A percentile compares a stretch with the other conserved stretches of the same genome.
Evolutionary conservation across 495 filamentous ascomycete species (phyloP).

Genomic region (Umbilicaria muhlenbergii): DNA sequence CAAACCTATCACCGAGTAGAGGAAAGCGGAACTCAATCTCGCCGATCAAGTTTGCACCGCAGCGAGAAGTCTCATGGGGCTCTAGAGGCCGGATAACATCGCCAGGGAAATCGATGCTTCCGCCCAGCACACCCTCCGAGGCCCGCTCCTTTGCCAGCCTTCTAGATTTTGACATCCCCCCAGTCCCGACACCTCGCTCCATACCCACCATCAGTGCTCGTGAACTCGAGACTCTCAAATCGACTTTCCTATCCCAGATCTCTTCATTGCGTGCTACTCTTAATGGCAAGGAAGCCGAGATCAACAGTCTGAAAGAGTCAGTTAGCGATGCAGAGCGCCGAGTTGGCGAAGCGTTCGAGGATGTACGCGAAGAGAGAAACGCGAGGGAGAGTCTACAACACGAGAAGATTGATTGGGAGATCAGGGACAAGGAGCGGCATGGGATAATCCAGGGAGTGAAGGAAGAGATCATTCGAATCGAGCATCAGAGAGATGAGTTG

Average conservation of each 20-base stretch:
- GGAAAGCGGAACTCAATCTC: constrained; percentile 29
- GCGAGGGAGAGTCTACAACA: constrained; percentile 51
- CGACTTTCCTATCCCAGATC: constrained; percentile 74
- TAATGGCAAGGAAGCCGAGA: constrained; percentile 81
- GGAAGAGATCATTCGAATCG: constrained; percentile 61
- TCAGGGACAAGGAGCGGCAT: constrained; percentile 73
- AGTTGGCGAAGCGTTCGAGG: constrained; percentile 73
- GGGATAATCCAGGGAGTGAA: constrained; percentile 58
- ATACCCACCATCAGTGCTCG: constrained; percentile 82
- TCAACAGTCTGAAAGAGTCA: constrained; percentile 66
- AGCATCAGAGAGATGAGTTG: constrained; percentile 61
- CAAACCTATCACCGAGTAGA: constrained; percentile 21
- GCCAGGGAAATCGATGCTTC: constrained; percentile 20
- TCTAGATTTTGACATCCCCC: constrained; percentile 86
- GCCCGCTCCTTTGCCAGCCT: constrained; percentile 40
- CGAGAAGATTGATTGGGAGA: constrained; percentile 75
- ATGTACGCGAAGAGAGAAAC: constrained; percentile 56
- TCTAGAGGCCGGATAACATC: constrained; percentile 28
- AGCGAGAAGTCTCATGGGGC: constrained; percentile 26
- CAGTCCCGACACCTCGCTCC: constrained; percentile 76
- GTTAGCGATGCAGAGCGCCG: constrained; percentile 79
- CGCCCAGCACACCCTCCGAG: constrained; percentile 30
- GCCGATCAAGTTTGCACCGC: constrained; percentile 24
- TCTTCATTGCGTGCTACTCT: constrained; percentile 78
- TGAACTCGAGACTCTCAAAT: constrained; percentile 85